Evolutionary conservation across 1,284 basidiomycete species (phyloP).

Genomic region (Trichosporon asahii): DNA sequence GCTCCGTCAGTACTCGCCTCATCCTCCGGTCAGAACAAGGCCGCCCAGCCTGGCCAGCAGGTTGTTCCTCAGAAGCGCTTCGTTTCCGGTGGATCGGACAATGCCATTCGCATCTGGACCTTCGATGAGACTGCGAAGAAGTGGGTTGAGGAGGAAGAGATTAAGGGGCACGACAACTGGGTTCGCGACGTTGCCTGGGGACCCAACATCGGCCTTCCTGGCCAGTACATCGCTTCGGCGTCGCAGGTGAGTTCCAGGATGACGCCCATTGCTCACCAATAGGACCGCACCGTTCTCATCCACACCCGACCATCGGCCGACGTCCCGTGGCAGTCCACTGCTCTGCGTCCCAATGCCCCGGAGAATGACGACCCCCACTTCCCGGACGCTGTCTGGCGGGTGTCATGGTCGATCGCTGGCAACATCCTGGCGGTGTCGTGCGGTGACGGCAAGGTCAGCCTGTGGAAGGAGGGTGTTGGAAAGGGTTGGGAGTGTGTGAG

Average conservation of each 20-base stretch:
- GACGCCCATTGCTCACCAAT: slow-evolving; percentile 14
- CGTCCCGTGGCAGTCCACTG: slow-evolving; percentile 78
- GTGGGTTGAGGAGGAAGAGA: slow-evolving; percentile 84
- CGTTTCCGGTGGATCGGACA: slow-evolving; percentile 93
- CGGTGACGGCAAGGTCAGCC: slow-evolving; percentile 93
- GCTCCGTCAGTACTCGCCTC: slow-evolving; percentile 72
- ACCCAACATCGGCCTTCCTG: slow-evolving; percentile 89
- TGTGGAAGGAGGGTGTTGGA: slow-evolving; percentile 98
- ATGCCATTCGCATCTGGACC: slow-evolving; percentile 91
- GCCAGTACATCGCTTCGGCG: slow-evolving; percentile 91
- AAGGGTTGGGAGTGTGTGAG: slow-evolving; percentile 96
- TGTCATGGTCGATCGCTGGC: slow-evolving; percentile 94
- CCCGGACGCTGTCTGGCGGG: slow-evolving; percentile 93
- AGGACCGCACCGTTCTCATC: slow-evolving; percentile 88
- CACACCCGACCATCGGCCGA: slow-evolving; percentile 84
- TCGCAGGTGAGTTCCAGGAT: slow-evolving; percentile 64
- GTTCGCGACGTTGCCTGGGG: slow-evolving; percentile 97
- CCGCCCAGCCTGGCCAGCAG: slow-evolving; percentile 14
- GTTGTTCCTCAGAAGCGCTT: slow-evolving; percentile 64
- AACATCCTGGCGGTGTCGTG: slow-evolving; percentile 96
- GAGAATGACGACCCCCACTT: slow-evolving; percentile 64
- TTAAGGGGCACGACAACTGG: slow-evolving; percentile 94
- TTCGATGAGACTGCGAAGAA: slow-evolving; percentile 57
- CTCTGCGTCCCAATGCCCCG: slow-evolving; percentile 68
- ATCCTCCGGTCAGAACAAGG: slow-evolving; percentile 12